Base-by-base conservation (phyloP, 352 stramenopile species). In the Phytophthora multivora region DNA sequence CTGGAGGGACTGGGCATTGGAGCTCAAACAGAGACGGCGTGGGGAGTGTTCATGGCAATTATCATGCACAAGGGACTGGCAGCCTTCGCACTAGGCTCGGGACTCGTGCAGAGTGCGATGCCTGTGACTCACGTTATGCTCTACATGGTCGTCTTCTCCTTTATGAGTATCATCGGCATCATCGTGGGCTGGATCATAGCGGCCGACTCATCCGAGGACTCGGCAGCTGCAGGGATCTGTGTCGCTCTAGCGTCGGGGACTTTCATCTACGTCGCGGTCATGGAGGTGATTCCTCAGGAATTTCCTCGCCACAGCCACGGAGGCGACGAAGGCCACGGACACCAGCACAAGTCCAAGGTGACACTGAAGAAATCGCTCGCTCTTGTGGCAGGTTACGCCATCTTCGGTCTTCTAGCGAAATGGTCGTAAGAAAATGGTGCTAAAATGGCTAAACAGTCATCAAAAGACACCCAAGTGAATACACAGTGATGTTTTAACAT, bases 211-310 rank as follows among this genome's bases (percentile, higher is more conserved):
- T 89, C 87, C 38, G 80, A 86, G n/a, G 69, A 83, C 30, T 77
- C 71, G 28, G 63, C 83, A 8, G 80, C 80, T 19, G 72, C 79
- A 1, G 75, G 60, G 0, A 78, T 77, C 23, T 80, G 84, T 48
- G 77, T 93, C n/a, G 84, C 84, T 23, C 69, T 93, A 5, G 81
- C 84, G 2, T 89, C 80, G 1, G 84, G 84, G 18, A 91, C 84
- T 15, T 93, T 93, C 66, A 93, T 93, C 59, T 93, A 93, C 58
- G 84, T 93, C 28, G 84, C 84, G 0, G 84, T 93, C 21, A 93
- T 93, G 84, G 84, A 93, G 47, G 83, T 93, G 13, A 89, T 93
- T 42, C 84, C 84, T n/a, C 79, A 90, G 48, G 82, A 91, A 59
- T 93, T 93, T 50, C 70, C 79, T 18, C 75, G 77, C 48, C 69